Base-by-base conservation (phyloP, 192 early-diverging fungal genomes). In the Podila minutissima region DNA sequence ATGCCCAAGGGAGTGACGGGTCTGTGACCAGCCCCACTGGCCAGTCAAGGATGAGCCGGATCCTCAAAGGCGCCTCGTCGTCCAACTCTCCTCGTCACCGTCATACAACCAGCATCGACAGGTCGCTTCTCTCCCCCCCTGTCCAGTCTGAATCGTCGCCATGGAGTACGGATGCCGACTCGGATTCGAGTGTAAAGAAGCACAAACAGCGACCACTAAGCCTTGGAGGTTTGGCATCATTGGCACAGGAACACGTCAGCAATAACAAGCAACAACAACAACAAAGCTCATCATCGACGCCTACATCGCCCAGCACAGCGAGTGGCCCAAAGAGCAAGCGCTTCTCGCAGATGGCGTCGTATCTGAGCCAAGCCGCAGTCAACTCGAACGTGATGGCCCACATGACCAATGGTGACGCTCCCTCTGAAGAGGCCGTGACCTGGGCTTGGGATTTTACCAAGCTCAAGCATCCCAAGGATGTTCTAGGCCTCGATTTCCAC, bases 201-300 rank as follows among this genome's bases (percentile, higher is more conserved):
- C 35, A 24, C 61, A 81, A 81, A 66, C 77, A 68, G 29, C 19
- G 77, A 24, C 77, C 77, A 4, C 12, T 81, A 31, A 81, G 77
- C 19, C 69, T 81, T 69, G 77, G 66, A 35, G 77, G 77, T 17
- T 29, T 72, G 46, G 77, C 77, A 3, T 65, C 77, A 15, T 26
- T 81, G 67, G 71, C 77, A 15, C 77, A 81, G 19, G 76, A 79
- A 28, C 76, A 79, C 35, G 64, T 78, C 64, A 79, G 72, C 70
- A 67, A 67, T 46, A 72, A 59, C 4, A 72, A 48, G 31, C 37
- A 38, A 70, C 53, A 31, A 65, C 28, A 22, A 12, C 28, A 28
- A 49, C n/a, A 33, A 32, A 53, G 41, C 20, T 61, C 59, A 22
- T 28, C 63, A 33, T 63, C 75, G 24, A 63, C 66, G 4, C 58